Base-by-base conservation (phyloP, 139 green algal genomes). In the Chlorella vulgaris region DNA sequence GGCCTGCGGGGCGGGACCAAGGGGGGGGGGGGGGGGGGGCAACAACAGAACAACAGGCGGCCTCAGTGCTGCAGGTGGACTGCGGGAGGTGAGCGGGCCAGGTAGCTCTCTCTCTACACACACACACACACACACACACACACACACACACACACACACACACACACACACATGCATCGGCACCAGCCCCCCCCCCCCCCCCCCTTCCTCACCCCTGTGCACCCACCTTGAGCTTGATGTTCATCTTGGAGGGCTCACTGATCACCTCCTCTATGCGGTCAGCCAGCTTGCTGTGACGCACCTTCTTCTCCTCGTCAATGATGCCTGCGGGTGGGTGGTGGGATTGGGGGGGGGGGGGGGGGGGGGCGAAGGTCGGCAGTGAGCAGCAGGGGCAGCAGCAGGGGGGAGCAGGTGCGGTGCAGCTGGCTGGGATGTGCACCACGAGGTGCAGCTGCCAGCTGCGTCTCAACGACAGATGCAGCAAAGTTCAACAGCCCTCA, bases 221-320 rank as follows among this genome's bases (percentile, higher is more conserved):
- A 58, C 47, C 10, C 47, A 79, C 74, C 69, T 87, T 85, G 19
- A 93, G 74, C 83, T 90, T 89, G 53, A 89, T 74, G 26, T 88
- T 40, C 38, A 91, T 84, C 86, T 95, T 95, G 4, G 75, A 66
- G 3, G 94, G 94, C 38, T 97, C 84, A 4, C 68, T 80, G 65
- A 98, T 94, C 10, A 88, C 91, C 78, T 93, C 86, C 87, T 98
- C 89, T 21, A 89, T 86, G 38, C 85, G 77, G 53, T 92, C 89
- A 33, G 74, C 86, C 19, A 99, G 86, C 87, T 97, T 95, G 74
- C 81, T 88, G 90, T 99, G 97, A 84, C 94, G 96, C 43, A 98
- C 89, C 62, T 91, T 91, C 88, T 96, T 95, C 80, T 96, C 94
- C 69, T 96, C 86, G 70, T 98, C 93, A 13, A 99, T 94, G 47